Conservation (phyloP, 148 eudicot species). For the Heliamphora exappendiculata region DNA sequence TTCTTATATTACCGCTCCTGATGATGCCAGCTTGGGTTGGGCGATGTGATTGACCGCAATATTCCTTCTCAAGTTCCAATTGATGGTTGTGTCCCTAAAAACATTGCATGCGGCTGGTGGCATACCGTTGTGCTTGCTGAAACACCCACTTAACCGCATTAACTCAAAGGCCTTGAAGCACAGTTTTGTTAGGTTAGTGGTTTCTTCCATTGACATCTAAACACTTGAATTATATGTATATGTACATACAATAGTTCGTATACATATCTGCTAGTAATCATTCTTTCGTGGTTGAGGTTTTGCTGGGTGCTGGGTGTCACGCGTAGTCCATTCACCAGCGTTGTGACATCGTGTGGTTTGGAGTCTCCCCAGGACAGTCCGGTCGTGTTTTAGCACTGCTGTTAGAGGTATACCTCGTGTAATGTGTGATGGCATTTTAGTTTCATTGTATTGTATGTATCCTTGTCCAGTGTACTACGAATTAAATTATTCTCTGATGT, state of each 20-base stretch:
- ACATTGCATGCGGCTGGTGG: constrained; percentile 98
- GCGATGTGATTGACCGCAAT: constrained; percentile 85
- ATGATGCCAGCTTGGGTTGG: constrained; percentile 74
- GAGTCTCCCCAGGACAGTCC: too few relatives aligned
- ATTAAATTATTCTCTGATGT: not conserved
- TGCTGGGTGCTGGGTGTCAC: too few relatives aligned
- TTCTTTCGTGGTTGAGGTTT: constrained; percentile 22
- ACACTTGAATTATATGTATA: constrained; percentile 17
- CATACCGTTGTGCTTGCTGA: constrained; percentile 87
- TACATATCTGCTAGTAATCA: constrained; percentile 18
- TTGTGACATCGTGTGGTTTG: too few relatives aligned
- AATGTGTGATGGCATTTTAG: not conserved
- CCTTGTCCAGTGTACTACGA: not conserved
- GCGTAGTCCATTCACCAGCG: too few relatives aligned
- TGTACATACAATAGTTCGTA: constrained; percentile 20
- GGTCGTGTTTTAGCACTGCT: constrained; percentile 1
- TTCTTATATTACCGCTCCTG: not conserved
- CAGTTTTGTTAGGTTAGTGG: constrained; percentile 66
- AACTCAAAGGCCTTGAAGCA: not conserved
- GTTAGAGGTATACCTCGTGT: not conserved
- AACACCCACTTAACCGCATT: constrained; percentile 43
- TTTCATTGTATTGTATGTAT: constrained; percentile 14
- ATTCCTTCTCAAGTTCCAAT: constrained; percentile 70
- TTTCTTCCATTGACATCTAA: not conserved
- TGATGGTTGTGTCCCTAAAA: constrained; percentile 55